Evolutionary conservation across 768 basidiomycete species (phyloP), one percentile per base, ranked within the genome.

Genomic region (Hygrophoropsis aurantiaca): DNA sequence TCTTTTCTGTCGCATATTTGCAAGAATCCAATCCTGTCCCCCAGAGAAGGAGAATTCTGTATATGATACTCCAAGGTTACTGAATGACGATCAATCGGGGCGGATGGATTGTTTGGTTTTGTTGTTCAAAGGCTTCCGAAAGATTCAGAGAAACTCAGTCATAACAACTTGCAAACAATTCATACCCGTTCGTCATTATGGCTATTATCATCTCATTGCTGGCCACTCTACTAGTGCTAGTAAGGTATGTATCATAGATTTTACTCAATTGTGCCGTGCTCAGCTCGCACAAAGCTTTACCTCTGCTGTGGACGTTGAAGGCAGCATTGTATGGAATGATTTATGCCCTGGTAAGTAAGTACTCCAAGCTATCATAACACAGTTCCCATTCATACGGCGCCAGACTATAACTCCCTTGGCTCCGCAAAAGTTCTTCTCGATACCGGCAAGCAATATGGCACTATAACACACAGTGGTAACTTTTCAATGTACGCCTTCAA

Each of bases 1-100:
- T 63, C 97, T 79, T 70, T 91, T 97, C 71, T 97, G 92, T 46
- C 94, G 78, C 97, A 99, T 99, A 30, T 56, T 65, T 47, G 33
- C 18, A 34, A 13, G 11, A 26, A 6, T 42, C 24, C 34, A 20
- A 20, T 0, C 5, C 27, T 16, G 20, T 21, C 13, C 20, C 11
- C 19, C n/a, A 5, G n/a, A n/a, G n/a, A n/a, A n/a, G n/a, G 16
- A 5, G 40, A 41, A 18, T 26, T 18, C 20, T n/a, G n/a, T 11
- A 16, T 6, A 40, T 11, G 38, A 40, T 23, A 11, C 23, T 10
- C 19, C 18, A 38, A 11, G n/a, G 11, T 15, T 18, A 33, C 24
- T 34, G 26, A 23, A 13, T n/a, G n/a, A n/a, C n/a, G n/a, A n/a
- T n/a, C n/a, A n/a, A n/a, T 30, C 27, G 27, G 27, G 27, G 6